These are phyloP conservation scores for Neonectria sp. DNA, from an alignment of 2,329 filamentous ascomycete species.

Conservation along the genomic window DNA sequence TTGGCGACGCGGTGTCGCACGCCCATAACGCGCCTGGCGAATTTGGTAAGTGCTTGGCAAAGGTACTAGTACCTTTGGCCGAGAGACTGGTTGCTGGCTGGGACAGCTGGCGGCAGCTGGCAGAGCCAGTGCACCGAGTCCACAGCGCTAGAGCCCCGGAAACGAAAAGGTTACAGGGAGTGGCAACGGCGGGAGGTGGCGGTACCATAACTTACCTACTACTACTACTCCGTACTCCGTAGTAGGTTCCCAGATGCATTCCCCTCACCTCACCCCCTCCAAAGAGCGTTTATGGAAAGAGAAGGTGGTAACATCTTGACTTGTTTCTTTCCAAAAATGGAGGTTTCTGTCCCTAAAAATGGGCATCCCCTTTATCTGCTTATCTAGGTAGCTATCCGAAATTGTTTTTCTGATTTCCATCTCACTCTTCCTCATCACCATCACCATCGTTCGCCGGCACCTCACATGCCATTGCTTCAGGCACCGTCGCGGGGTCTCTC, in stretches of 20 bases:
- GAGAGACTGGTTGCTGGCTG: background rate
- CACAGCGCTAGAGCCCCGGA: background rate
- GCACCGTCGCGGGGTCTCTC: background rate
- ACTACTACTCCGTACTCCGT: too few relatives aligned
- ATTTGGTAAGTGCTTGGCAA: conserved; percentile 28
- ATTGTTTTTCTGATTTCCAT: background rate
- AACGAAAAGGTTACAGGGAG: background rate
- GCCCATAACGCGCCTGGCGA: conserved; percentile 44
- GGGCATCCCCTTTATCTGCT: background rate
- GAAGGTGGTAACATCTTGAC: background rate
- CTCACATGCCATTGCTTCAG: conserved; percentile 1
- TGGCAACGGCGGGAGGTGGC: too few relatives aligned
- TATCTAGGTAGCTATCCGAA: background rate
- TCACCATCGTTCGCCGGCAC: background rate
- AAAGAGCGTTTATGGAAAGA: background rate
- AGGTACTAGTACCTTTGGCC: background rate
- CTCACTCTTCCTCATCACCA: background rate
- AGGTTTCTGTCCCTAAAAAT: background rate
- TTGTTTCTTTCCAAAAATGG: background rate
- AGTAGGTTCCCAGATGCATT: too few relatives aligned
- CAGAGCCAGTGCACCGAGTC: background rate
- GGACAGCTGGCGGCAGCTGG: conserved; percentile 2
- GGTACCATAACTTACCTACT: too few relatives aligned
- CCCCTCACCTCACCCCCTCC: background rate
- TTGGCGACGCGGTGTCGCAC: conserved; percentile 46